phyloP scores from a whole-genome alignment of 306 rosid genomes.

The Spatholobus suberectus region DNA sequence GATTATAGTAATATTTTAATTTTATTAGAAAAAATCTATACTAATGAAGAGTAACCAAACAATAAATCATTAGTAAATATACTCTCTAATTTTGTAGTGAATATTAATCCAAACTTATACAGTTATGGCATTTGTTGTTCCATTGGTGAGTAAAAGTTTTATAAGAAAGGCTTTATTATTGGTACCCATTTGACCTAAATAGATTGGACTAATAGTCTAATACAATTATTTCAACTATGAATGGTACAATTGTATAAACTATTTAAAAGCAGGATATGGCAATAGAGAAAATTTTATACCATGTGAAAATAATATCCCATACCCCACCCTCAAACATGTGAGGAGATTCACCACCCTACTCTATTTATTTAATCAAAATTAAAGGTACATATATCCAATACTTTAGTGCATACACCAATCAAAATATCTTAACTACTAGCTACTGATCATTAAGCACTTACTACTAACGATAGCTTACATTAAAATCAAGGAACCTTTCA shows the following conservation, averaged over 20 bases:
- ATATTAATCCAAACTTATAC: not conserved
- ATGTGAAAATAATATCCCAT: not conserved
- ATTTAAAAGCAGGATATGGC: not conserved
- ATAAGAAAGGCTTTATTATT: not conserved
- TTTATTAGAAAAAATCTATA: too few species aligned
- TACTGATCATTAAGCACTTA: not conserved
- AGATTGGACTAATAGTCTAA: not conserved
- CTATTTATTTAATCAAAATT: not conserved
- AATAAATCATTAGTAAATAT: not conserved
- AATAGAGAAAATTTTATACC: not conserved
- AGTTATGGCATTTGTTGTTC: not conserved
- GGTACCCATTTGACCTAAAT: not conserved
- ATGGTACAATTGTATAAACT: not conserved
- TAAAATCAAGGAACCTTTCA: not conserved
- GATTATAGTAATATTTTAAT: too few species aligned
- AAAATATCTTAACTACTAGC: not conserved
- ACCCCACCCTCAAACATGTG: not conserved
- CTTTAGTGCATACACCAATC: not conserved
- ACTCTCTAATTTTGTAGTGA: not conserved
- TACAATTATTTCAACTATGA: not conserved
- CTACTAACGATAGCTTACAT: not conserved
- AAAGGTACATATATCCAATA: not conserved
- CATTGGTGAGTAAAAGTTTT: not conserved
- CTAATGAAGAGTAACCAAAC: too few species aligned
- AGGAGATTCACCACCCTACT: not conserved